A percentile compares a stretch with the other conserved stretches of the same genome.
These are phyloP conservation scores for Dichotomopilus funicola DNA, from an alignment of 2,329 filamentous ascomycete genomes.

Conservation along the genomic window DNA sequence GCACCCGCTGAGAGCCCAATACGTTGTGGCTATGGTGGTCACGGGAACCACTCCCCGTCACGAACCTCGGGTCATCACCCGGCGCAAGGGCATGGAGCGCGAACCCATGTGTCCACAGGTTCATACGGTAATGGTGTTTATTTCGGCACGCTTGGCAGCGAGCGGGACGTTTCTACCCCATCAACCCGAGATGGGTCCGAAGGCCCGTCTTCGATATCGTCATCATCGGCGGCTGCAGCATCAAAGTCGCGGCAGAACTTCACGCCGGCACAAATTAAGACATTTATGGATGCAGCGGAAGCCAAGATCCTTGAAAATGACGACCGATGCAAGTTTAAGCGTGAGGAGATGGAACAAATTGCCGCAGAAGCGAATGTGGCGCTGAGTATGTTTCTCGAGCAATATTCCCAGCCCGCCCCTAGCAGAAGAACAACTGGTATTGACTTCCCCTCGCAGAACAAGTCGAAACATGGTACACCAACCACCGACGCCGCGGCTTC, in stretches of 20 bases:
- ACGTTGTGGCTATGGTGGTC: no score
- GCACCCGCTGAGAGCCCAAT: no score
- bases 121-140: no score
- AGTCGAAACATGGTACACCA: slow-evolving; percentile 1
- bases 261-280: background rate
- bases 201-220: background rate
- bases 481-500: slow-evolving; percentile 1
- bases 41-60: no score
- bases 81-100: no score
- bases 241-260: background rate
- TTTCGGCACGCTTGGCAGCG: no score
- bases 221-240: background rate
- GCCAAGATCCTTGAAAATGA: background rate
- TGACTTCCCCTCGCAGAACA: background rate
- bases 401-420: background rate
- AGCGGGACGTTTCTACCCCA: no score
- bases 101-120: no score
- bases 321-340: background rate
- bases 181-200: background rate
- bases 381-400: background rate
- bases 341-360: background rate
- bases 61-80: no score
- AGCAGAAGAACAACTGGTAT: background rate
- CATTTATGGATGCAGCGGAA: background rate
- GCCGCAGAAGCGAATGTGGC: background rate